phyloP scores from a whole-genome alignment of 2,329 filamentous ascomycete genomes.

The Periconia macrospinosa region DNA sequence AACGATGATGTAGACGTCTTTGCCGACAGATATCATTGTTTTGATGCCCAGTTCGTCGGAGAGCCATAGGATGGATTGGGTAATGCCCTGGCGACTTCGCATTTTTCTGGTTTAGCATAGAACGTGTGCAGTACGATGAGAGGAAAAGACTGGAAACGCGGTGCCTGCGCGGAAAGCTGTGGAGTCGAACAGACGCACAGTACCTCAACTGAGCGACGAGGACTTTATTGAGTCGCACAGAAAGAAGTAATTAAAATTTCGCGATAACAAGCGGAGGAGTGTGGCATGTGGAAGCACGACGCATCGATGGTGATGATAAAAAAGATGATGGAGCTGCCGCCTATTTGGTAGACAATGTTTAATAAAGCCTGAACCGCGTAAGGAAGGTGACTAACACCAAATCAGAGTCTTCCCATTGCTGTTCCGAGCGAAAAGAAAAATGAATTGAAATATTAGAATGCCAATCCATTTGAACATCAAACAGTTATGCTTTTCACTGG shows the following conservation, averaged over 20 bases:
- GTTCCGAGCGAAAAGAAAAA: not conserved
- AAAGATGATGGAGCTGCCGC: not conserved
- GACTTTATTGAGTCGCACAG: no score
- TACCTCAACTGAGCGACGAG: no score
- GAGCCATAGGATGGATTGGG: constrained; percentile 21
- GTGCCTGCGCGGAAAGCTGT: not conserved
- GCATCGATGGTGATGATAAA: not conserved
- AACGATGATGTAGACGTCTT: constrained; percentile 40
- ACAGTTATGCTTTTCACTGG: no score
- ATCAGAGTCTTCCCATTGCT: not conserved
- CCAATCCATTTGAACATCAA: no score
- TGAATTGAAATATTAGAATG: not conserved
- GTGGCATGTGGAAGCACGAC: not conserved
- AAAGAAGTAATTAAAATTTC: no score
- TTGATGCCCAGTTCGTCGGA: constrained; percentile 31
- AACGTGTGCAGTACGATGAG: not conserved
- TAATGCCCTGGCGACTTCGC: constrained; percentile 9
- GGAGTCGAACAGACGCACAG: no score
- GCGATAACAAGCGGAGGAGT: not conserved
- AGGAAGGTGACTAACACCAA: not conserved
- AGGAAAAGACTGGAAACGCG: not conserved
- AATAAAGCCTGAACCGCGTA: not conserved
- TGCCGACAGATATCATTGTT: constrained; percentile 28
- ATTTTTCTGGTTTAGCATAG: constrained; percentile 7
- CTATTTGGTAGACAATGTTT: not conserved